A percentile compares a stretch with the other conserved stretches of the same genome.
These are phyloP conservation scores for Albizia julibrissin DNA, from an alignment of 306 rosid species.

Conservation along the genomic window DNA sequence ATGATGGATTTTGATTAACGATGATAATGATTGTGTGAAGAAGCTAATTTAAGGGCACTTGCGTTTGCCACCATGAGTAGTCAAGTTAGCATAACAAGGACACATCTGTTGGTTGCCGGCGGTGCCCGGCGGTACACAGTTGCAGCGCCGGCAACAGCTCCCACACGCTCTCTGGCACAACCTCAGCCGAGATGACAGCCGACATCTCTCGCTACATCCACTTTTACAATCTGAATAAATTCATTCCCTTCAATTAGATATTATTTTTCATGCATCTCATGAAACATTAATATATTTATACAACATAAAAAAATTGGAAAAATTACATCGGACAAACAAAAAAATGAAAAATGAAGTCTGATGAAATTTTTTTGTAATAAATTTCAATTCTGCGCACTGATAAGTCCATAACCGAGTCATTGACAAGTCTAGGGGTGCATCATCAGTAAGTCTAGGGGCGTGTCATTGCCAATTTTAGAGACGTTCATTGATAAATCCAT, in stretches of 20 bases:
- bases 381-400: too few relatives aligned
- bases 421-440: too few relatives aligned
- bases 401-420: too few relatives aligned
- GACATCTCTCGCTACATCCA: slow-evolving; percentile 54
- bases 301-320: too few relatives aligned
- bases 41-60: slow-evolving; percentile 60
- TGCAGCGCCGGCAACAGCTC: slow-evolving; percentile 63
- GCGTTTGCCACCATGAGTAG: slow-evolving; percentile 64
- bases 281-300: too few relatives aligned
- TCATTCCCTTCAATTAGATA: too few relatives aligned
- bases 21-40: background rate
- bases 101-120: slow-evolving; percentile 61
- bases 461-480: too few relatives aligned
- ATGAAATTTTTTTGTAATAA: too few relatives aligned
- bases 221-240: slow-evolving; percentile 48
- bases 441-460: too few relatives aligned
- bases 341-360: too few relatives aligned
- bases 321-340: too few relatives aligned
- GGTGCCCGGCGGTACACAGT: slow-evolving; percentile 77
- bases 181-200: slow-evolving; percentile 50
- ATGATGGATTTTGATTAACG: background rate
- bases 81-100: slow-evolving; percentile 66
- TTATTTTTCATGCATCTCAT: background rate
- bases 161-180: slow-evolving; percentile 69
- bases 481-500: too few relatives aligned